phyloP scores from a whole-genome alignment of 2,329 filamentous ascomycete species.

The Ceratocystis papillata region DNA sequence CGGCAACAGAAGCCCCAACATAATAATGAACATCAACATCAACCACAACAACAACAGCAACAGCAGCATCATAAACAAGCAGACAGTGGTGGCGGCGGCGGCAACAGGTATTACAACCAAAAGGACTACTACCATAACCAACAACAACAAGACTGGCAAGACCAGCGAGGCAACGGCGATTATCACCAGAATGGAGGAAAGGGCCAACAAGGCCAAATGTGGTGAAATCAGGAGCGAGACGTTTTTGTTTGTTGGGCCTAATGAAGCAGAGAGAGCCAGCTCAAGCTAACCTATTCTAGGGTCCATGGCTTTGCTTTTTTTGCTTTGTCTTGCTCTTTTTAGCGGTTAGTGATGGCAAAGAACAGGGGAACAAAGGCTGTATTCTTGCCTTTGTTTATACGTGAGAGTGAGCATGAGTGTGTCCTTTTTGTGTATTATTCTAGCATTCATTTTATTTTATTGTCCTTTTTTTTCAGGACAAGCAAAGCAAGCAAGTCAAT shows the following conservation, averaged over 20 bases:
- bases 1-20: slow-evolving; percentile 12
- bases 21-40: not conserved
- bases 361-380: not conserved
- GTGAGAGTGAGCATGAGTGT: not conserved
- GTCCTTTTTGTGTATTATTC: slow-evolving; percentile 7
- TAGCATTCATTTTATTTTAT: slow-evolving; percentile 11
- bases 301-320: too few species aligned
- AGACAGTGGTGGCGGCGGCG: not conserved
- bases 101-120: slow-evolving; percentile 8
- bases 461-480: not conserved
- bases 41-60: slow-evolving; percentile 4
- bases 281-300: too few species aligned
- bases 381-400: slow-evolving; percentile 3
- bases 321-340: too few species aligned
- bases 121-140: slow-evolving; percentile 19
- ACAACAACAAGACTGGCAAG: slow-evolving; percentile 10
- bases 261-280: too few species aligned
- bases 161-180: slow-evolving; percentile 10
- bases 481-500: too few species aligned
- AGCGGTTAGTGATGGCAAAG: not conserved
- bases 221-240: slow-evolving; percentile 11
- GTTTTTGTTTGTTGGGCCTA: not conserved
- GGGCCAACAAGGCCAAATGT: slow-evolving; percentile 22
- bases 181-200: slow-evolving; percentile 5
- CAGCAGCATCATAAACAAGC: slow-evolving; percentile 14